Conservation (phyloP, 257 asterid genomes). For the Solanum lycopersicoides region DNA sequence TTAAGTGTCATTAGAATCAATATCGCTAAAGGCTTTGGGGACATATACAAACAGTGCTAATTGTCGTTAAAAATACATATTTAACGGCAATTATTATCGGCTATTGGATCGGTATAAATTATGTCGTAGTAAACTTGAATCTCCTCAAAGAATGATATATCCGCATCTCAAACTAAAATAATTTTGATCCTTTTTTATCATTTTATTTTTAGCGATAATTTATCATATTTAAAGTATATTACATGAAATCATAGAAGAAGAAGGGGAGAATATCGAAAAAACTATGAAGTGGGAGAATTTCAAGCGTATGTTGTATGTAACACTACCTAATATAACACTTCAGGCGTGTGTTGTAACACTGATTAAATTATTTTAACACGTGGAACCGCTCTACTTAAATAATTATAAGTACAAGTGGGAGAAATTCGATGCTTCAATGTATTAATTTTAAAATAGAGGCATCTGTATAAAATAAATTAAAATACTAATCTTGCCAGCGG, state of each 20-base stretch:
- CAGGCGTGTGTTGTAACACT: too few relatives aligned
- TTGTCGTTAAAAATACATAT: too few relatives aligned
- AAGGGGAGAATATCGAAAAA: background rate
- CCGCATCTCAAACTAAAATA: too few relatives aligned
- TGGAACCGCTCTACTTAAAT: background rate
- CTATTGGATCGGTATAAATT: accelerated
- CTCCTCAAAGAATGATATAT: too few relatives aligned
- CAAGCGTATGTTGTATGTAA: background rate
- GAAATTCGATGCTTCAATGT: background rate
- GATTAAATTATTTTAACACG: background rate
- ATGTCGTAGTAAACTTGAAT: too few relatives aligned
- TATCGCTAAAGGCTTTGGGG: too few relatives aligned
- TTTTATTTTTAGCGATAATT: too few relatives aligned
- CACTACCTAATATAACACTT: background rate
- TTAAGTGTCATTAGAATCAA: too few relatives aligned
- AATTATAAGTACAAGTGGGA: background rate
- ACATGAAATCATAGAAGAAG: background rate
- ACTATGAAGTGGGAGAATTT: too few relatives aligned
- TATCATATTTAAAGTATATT: background rate
- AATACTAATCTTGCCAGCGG: background rate
- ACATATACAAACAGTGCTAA: too few relatives aligned
- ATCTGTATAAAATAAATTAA: background rate
- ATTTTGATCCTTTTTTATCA: too few relatives aligned
- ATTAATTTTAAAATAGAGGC: background rate
- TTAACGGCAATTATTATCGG: too few relatives aligned